Percentiles rank a stretch among this genome's conserved stretches.
Evolutionary conservation across 2,329 filamentous ascomycete genomes (phyloP).

Genomic region (Pseudogymnoascus sp.): DNA sequence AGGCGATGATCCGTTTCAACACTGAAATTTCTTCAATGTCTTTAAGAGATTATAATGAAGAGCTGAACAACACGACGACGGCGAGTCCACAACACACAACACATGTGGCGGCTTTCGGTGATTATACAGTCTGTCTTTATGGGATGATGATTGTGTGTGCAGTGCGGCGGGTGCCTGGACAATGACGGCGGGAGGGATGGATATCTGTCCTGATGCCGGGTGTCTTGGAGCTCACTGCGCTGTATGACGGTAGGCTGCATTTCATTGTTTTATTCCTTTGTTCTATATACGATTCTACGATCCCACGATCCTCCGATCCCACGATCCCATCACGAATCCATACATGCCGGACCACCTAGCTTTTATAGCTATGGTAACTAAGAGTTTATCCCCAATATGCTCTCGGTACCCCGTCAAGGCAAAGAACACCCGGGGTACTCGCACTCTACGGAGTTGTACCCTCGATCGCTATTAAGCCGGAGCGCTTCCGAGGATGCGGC

Average conservation of each 20-base stretch:
- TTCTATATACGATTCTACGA: not conserved
- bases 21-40: not conserved
- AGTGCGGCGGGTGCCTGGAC: not conserved
- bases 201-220: not conserved
- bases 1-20: slow-evolving; percentile 5
- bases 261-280: slow-evolving; percentile 1
- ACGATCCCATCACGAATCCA: not conserved
- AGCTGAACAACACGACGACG: not conserved
- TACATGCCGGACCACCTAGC: slow-evolving; percentile 23
- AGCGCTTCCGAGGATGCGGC: slow-evolving; percentile 80
- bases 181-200: not conserved
- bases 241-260: slow-evolving; percentile 4
- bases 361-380: slow-evolving; percentile 46
- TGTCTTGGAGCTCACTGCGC: not conserved
- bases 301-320: not conserved
- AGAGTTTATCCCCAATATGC: slow-evolving; percentile 52
- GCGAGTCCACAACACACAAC: not conserved
- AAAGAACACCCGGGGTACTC: slow-evolving; percentile 52
- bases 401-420: slow-evolving; percentile 82
- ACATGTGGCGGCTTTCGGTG: not conserved
- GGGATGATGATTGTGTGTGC: not conserved
- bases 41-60: not conserved
- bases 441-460: slow-evolving; percentile 13
- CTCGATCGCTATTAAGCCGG: slow-evolving; percentile 96
- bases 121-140: not conserved